Conservation (phyloP, 257 asterid species). For the Coffea canephora region DNA sequence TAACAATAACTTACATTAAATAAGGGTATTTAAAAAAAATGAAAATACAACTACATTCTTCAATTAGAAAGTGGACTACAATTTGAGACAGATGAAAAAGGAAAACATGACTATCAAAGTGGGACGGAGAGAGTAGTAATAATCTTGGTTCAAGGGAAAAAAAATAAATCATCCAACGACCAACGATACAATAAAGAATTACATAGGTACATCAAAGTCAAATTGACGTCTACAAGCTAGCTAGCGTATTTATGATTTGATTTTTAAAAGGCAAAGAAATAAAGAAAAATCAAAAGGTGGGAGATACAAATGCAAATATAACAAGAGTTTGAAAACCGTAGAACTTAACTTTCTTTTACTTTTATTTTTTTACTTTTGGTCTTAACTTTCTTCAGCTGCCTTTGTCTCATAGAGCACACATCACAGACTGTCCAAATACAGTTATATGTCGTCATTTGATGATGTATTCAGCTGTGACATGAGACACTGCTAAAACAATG, state of each 20-base stretch:
- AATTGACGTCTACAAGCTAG: neutral
- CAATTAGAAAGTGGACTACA: no score
- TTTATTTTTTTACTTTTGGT: no score
- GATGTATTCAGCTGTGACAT: neutral
- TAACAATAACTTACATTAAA: no score
- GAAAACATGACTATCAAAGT: no score
- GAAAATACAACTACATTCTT: no score
- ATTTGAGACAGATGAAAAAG: no score
- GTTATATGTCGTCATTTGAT: neutral
- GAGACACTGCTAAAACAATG: neutral
- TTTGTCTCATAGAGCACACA: neutral
- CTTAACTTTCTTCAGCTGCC: neutral
- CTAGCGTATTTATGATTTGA: neutral
- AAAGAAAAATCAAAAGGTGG: no score
- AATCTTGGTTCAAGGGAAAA: neutral
- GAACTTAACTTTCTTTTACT: no score
- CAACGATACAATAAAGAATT: no score
- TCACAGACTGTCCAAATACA: neutral
- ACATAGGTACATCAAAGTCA: neutral
- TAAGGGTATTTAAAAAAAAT: no score
- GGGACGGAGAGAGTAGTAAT: no score
- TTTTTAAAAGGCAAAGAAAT: neutral
- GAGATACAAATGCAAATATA: neutral
- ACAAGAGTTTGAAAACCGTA: neutral
- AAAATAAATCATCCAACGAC: no score